Evolutionary conservation across 177 flowering plant genomes (phyloP).

Genomic region (Vitis hybrid): DNA sequence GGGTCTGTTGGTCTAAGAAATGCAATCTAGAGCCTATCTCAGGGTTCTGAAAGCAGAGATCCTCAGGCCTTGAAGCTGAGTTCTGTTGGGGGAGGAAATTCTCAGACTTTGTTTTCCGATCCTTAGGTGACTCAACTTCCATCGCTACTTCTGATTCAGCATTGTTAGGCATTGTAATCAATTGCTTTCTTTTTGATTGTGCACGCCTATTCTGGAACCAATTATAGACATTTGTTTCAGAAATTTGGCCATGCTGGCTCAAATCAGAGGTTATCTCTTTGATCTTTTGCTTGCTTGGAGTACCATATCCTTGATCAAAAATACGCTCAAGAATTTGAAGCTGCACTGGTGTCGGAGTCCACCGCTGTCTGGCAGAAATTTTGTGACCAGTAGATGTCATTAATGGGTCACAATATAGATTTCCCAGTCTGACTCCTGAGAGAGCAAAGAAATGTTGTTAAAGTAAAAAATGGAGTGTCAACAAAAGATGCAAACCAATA

Average conservation of each 20-base stretch:
- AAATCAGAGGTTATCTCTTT: slow-evolving; percentile 61
- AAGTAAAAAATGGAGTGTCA: neutral
- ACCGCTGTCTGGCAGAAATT: slow-evolving; percentile 80
- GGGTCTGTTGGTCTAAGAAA: slow-evolving; percentile 38
- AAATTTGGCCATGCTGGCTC: slow-evolving; percentile 82
- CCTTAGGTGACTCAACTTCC: slow-evolving; percentile 66
- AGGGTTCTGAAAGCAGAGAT: slow-evolving; percentile 60
- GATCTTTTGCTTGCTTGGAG: slow-evolving; percentile 81
- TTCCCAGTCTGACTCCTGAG: slow-evolving; percentile 79
- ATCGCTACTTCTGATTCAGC: slow-evolving; percentile 73
- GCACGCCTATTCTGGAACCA: slow-evolving; percentile 98
- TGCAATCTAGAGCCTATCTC: slow-evolving; percentile 61
- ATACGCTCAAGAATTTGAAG: slow-evolving; percentile 89
- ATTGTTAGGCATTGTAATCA: slow-evolving; percentile 25
- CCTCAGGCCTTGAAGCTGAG: slow-evolving; percentile 38
- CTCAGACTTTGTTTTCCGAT: slow-evolving; percentile 65
- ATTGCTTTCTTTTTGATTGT: slow-evolving; percentile 68
- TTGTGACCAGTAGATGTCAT: slow-evolving; percentile 66
- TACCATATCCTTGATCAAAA: slow-evolving; percentile 80
- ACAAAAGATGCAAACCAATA: neutral
- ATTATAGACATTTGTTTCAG: slow-evolving; percentile 91
- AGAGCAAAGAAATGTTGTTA: slow-evolving; percentile 1
- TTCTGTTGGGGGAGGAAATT: slow-evolving; percentile 36
- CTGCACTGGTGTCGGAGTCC: slow-evolving; percentile 91
- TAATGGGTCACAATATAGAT: slow-evolving; percentile 76